Evolutionary conservation across 495 filamentous ascomycete species (phyloP), one percentile per base, ranked within the genome.

Genomic region (Oidiodendron maius): DNA sequence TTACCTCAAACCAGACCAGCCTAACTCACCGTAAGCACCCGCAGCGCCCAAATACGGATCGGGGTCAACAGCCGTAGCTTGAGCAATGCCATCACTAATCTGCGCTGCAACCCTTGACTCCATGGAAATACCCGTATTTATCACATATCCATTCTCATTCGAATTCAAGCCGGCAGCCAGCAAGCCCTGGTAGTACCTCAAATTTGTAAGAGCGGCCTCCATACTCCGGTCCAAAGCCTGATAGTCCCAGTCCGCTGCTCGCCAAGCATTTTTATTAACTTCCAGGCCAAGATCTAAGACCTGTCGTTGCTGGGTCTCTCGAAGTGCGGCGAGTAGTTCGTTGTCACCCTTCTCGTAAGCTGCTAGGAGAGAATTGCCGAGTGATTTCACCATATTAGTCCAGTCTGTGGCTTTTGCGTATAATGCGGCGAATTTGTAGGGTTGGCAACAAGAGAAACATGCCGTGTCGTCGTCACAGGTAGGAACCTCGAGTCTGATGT

Each of bases 271-370:
- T 30, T 46, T 34, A 12, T 8, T 34, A 11, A 20, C 36, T 17
- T 46, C 12, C 4, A 35, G 24, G 6, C 2, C 3, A 3, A 46
- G 23, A n/a, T 2, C 15, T 21, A n/a, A 2, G 24, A 46, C 36
- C 15, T 35, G 13, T 35, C 23, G 24, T 18, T 46, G 26, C n/a
- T 46, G 43, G 4, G 43, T 36, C 2, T 3, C 11, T 10, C 15
- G 43, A 8, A 46, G 25, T 21, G 43, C 17, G 43, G 43, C 25
- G 2, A 46, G 28, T 16, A 34, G 36, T 36, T 46, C 43, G 24
- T n/a, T 11, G 24, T 46, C 43, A 2, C 43, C 43, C 28, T 21
- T 46, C 15, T 46, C 43, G 36, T 18, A 39, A 6, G 36, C 36
- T 16, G 5, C 6, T 6, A 39, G 15, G 5, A 39, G 15, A 9